Percentiles rank a stretch among this genome's conserved stretches.
Evolutionary conservation across 1,139 yeast species (phyloP).

Genomic region (Debaryomycetaceae sp.): DNA sequence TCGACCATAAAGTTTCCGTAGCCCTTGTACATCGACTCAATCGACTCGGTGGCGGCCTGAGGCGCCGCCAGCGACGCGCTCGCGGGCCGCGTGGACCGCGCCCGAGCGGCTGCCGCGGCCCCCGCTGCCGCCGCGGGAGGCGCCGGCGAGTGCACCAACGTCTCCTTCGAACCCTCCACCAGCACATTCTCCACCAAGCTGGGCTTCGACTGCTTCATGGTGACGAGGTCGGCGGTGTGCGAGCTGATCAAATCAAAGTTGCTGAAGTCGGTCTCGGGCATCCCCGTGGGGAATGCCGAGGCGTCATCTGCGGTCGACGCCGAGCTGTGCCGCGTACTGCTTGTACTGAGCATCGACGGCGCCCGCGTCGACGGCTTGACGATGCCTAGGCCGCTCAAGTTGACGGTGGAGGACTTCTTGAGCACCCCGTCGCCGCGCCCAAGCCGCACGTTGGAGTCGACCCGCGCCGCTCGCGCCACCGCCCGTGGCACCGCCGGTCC

Average conservation of each 20-base stretch:
- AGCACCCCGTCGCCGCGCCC: conserved; percentile 16
- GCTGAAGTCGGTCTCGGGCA: conserved; percentile 22
- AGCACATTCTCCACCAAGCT: conserved; percentile 19
- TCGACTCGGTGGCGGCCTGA: conserved; percentile 13
- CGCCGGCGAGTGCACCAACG: conserved; percentile 15
- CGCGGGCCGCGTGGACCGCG: too few relatives aligned
- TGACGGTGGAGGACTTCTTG: conserved; percentile 21
- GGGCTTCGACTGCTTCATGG: conserved; percentile 20
- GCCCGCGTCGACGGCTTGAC: conserved; percentile 11
- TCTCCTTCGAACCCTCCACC: conserved; percentile 21
- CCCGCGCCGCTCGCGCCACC: too few relatives aligned
- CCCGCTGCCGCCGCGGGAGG: conserved; percentile 3
- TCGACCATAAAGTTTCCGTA: conserved; percentile 14
- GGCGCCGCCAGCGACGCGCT: conserved; percentile 5
- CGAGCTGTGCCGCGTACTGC: too few relatives aligned
- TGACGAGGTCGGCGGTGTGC: conserved; percentile 30
- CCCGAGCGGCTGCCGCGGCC: too few relatives aligned
- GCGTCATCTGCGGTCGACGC: not conserved
- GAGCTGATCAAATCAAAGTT: conserved; percentile 29
- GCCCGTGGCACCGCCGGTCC: not conserved
- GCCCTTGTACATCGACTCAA: conserved; percentile 21
- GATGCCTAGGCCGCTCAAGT: conserved; percentile 32
- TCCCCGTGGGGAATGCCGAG: not conserved
- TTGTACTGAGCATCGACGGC: too few relatives aligned
- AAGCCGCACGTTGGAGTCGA: not conserved